phyloP scores from a whole-genome alignment of 1,284 basidiomycete species.

The Naganishia cerealis region DNA sequence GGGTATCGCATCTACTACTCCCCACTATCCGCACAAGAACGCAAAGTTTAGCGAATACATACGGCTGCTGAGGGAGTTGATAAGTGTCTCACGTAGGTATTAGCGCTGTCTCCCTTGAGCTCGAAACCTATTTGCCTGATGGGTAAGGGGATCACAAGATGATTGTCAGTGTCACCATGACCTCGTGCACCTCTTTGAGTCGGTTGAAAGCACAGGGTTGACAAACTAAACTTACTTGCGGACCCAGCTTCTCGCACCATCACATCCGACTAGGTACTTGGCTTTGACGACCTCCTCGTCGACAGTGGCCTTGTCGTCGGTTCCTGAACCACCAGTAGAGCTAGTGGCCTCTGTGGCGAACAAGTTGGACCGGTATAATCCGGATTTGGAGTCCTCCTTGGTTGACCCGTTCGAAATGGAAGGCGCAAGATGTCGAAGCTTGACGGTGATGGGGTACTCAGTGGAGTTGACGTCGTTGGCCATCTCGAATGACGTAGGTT shows the following conservation, averaged over 20 bases:
- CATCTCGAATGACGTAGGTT: slow-evolving; percentile 37
- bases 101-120: slow-evolving; percentile 46
- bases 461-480: slow-evolving; percentile 31
- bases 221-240: slow-evolving; percentile 16
- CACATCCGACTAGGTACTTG: slow-evolving; percentile 31
- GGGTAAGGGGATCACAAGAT: not conserved
- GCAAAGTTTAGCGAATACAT: no score
- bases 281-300: slow-evolving; percentile 47
- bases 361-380: slow-evolving; percentile 44
- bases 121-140: slow-evolving; percentile 40
- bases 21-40: slow-evolving; percentile 38
- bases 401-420: slow-evolving; percentile 32
- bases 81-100: slow-evolving; percentile 39
- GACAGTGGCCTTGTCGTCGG: slow-evolving; percentile 40
- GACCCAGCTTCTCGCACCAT: slow-evolving; percentile 32
- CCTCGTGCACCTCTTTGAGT: not conserved
- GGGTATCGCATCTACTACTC: slow-evolving; percentile 43
- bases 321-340: not conserved
- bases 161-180: not conserved
- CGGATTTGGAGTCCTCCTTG: slow-evolving; percentile 37
- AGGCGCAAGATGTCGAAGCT: slow-evolving; percentile 38
- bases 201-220: not conserved
- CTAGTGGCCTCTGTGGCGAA: slow-evolving; percentile 30
- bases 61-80: not conserved
- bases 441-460: slow-evolving; percentile 42